Evolutionary conservation across 148 eudicot genomes (phyloP).

Genomic region (Camellia japonica): DNA sequence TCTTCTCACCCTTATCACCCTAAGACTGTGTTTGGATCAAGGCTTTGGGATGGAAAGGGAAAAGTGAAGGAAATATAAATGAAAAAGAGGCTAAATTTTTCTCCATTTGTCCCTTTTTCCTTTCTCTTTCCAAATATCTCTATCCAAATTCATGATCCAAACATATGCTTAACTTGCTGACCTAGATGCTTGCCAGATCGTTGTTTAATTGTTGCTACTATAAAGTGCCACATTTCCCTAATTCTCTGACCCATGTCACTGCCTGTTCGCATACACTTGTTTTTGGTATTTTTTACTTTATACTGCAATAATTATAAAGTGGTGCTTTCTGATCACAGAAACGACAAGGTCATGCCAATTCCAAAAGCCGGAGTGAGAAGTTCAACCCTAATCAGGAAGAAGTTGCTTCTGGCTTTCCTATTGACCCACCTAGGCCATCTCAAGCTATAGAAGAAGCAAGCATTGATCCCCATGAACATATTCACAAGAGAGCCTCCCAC

Average conservation of each 20-base stretch:
- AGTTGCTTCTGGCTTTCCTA: conserved; percentile 86
- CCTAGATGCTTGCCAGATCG: not conserved
- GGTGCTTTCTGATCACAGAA: conserved; percentile 40
- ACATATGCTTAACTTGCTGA: not conserved
- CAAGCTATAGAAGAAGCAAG: conserved; percentile 51
- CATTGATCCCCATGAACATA: conserved; percentile 36
- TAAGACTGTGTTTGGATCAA: too few species aligned
- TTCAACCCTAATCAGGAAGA: conserved; percentile 88
- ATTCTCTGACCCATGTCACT: not conserved
- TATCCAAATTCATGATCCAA: too few species aligned
- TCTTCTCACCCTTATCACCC: not conserved
- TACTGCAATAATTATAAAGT: not conserved
- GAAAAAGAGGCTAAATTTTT: too few species aligned
- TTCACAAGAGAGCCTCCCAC: conserved; percentile 78
- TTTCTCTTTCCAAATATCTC: too few species aligned
- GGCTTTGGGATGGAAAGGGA: too few species aligned
- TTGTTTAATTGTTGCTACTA: not conserved
- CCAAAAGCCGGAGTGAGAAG: conserved; percentile 92
- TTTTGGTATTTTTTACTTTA: not conserved
- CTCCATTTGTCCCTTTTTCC: too few species aligned
- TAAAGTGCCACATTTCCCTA: not conserved
- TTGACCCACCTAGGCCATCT: conserved; percentile 83
- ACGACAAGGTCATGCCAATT: conserved; percentile 57
- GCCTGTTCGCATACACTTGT: not conserved
- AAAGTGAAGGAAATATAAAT: too few species aligned